Base-by-base conservation (phyloP, 257 asterid genomes). In the Penstemon eatonii region DNA sequence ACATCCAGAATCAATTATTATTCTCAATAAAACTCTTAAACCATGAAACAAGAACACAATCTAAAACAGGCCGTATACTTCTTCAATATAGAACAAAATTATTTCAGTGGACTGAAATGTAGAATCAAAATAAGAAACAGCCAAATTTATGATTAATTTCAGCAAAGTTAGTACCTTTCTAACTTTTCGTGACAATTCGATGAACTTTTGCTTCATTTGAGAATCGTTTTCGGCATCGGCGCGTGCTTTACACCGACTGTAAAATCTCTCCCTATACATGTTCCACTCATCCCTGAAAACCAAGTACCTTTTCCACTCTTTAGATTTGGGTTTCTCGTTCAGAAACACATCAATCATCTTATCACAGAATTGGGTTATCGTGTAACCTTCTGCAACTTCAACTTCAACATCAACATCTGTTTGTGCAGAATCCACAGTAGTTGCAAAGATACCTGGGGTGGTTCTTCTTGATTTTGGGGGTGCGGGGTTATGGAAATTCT, bases 221-320 rank as follows among this genome's bases (percentile, higher is more conserved):
- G 81, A 36, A 82, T 89, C 89, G 25, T 37, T 83, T 79, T 84
- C 91, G 19, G 84, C 75, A 68, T 82, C 83, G 18, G 96, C 92
- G 49, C 86, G 86, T 1, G 70, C 60, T 71, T 63, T 64, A 63
- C 98, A 92, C 66, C 95, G 80, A 56, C 37, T 54, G 55, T 86
- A 86, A 60, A 92, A 92, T 37, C 80, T 80, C 12, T 85, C 96
- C 63, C 91, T 63, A 55, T 92, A 92, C 57, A 74, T 88, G 56
- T 56, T 68, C 98, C 98, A 92, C 47, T 92, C 98, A 6, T 89
- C 93, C 67, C 98, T 85, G 64, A 84, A 86, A 64, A 92, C 88
- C 83, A 89, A 73, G 72, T 83, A 89, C 25, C 65, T 84, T 69
- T 71, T 90, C 98, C 98, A 92, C 54, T 92, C 91, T 65, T 80